Base-by-base conservation (phyloP, 352 stramenopile species). In the Phytophthora cryptogea region DNA sequence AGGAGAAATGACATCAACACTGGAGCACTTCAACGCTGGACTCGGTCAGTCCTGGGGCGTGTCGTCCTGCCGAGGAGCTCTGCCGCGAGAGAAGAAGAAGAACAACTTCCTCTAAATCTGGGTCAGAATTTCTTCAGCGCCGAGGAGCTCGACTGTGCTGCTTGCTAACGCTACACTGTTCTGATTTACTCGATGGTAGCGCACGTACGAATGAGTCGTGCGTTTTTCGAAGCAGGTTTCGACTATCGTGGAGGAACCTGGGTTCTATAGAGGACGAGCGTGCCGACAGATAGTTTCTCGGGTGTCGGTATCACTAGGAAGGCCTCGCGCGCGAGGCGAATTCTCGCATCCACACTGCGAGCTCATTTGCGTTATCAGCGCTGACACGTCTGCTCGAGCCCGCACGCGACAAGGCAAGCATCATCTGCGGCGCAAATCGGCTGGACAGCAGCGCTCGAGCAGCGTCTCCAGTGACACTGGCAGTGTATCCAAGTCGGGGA, bases 1-100 rank as follows among this genome's bases (percentile, higher is more conserved):
- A 57, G 41, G 37, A 42, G 26, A 63, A n/a, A 48, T 63, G 63
- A 71, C 63, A 66, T 66, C 49, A 68, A n/a, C n/a, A n/a, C n/a
- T n/a, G n/a, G n/a, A 43, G 23, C 51, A 69, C 55, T 66, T 62
- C 49, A 66, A 66, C 49, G 36, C 47, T 39, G 27, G 31, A 23
- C 20, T 23, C 20, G 20, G 20, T 23, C 20, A 23, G 20, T 23
- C 1, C 20, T 23, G 20, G 20, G 20, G 2, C 20, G 1, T 23
- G 20, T 2, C 20, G 20, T 23, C 20, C 20, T 23, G 20, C 20
- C 20, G 20, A 1, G 20, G 20, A 23, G 20, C 20, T 23, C 20
- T 23, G 20, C 20, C 20, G 20, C 20, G 20, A 23, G 20, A 23
- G 20, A 23, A 23, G 20, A 23, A 2, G 20, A 23, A 23, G 20